phyloP scores from a whole-genome alignment of 2,329 filamentous ascomycete species.

The Penicillium sp. region DNA sequence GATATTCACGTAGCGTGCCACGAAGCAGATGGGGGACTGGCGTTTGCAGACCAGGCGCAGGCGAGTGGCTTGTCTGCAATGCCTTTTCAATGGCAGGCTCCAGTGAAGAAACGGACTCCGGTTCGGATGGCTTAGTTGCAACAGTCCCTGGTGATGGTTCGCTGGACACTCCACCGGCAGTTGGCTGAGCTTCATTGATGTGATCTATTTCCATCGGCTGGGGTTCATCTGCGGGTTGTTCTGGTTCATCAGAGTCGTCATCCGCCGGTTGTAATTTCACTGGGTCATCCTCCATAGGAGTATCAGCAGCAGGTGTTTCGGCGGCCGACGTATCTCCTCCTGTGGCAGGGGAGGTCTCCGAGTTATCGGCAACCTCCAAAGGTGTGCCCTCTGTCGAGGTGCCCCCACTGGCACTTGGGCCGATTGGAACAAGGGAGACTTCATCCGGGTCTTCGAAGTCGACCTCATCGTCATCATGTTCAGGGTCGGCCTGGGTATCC shows the following conservation, averaged over 20 bases:
- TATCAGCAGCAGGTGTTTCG: conserved; percentile 11
- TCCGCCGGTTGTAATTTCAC: conserved; percentile 1
- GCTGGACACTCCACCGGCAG: conserved; percentile 36
- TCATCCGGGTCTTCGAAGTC: conserved; percentile 36
- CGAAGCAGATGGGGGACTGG: conserved; percentile 80
- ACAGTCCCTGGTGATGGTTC: conserved; percentile 46
- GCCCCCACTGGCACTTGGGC: conserved; percentile 23
- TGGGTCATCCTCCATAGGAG: conserved; percentile 8
- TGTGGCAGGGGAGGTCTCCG: conserved; percentile 14
- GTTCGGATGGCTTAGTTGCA: conserved; percentile 47
- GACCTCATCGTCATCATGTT: conserved; percentile 30
- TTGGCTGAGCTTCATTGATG: conserved; percentile 27
- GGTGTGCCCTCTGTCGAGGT: conserved; percentile 32
- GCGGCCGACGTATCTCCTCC: conserved; percentile 11
- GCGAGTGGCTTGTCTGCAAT: conserved; percentile 40
- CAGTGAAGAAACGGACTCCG: conserved; percentile 46
- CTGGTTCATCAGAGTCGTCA: neutral
- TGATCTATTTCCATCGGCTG: conserved; percentile 18
- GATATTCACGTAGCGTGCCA: conserved; percentile 89
- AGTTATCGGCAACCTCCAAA: conserved; percentile 20
- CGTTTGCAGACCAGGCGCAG: conserved; percentile 57
- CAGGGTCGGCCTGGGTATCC: conserved; percentile 23
- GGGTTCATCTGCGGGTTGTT: conserved; percentile 4
- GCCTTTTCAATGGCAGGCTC: conserved; percentile 37
- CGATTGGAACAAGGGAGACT: conserved; percentile 37